These are phyloP conservation scores for Sugiyamaella grinbergsii DNA, from an alignment of 1,139 yeast species.

Conservation along the genomic window DNA sequence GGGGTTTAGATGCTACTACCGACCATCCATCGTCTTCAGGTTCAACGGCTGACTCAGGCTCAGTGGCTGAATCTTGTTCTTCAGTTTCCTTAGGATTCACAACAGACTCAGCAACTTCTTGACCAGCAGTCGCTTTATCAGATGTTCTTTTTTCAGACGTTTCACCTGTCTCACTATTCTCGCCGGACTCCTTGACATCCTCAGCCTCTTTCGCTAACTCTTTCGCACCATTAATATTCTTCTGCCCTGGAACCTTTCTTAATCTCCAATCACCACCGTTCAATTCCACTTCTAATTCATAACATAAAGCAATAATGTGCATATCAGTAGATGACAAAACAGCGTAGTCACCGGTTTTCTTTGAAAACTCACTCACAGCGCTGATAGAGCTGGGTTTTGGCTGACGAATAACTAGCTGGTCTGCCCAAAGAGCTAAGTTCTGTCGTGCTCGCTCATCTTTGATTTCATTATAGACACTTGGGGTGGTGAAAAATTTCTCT, in stretches of 20 bases:
- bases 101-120: neutral
- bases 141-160: too few relatives aligned
- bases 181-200: neutral
- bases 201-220: slow-evolving; percentile 12
- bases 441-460: slow-evolving; percentile 82
- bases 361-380: slow-evolving; percentile 74
- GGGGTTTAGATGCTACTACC: slow-evolving; percentile 24
- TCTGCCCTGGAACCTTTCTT: slow-evolving; percentile 73
- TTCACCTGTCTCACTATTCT: too few relatives aligned
- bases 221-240: slow-evolving; percentile 34
- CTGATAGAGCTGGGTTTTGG: slow-evolving; percentile 68
- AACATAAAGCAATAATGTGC: slow-evolving; percentile 86
- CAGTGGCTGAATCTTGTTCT: slow-evolving; percentile 25
- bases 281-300: slow-evolving; percentile 76
- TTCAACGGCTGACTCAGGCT: slow-evolving; percentile 17
- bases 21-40: slow-evolving; percentile 33
- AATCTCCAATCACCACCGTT: slow-evolving; percentile 65
- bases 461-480: slow-evolving; percentile 85
- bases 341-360: slow-evolving; percentile 84
- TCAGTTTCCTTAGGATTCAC: neutral
- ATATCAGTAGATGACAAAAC: slow-evolving; percentile 90
- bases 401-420: slow-evolving; percentile 56
- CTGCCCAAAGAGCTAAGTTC: slow-evolving; percentile 78
- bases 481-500: slow-evolving; percentile 74
- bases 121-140: neutral